Conservation (phyloP, 139 green algal genomes). For the Parachlorella kessleri region DNA sequence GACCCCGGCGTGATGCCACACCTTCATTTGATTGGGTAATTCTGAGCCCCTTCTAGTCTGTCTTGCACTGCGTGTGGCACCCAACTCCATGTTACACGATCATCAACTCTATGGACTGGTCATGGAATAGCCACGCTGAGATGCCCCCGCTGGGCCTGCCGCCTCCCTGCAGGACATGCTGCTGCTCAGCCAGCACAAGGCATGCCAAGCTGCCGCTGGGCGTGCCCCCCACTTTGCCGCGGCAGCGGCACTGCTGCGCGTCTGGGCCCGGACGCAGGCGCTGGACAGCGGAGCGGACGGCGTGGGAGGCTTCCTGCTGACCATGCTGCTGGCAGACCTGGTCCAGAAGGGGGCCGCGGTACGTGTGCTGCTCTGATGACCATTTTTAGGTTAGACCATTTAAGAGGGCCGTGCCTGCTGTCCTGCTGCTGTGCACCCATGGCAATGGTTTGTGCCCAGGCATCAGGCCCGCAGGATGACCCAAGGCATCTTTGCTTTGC, state of each 20-base stretch:
- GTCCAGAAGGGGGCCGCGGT: constrained; percentile 51
- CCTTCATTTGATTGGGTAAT: constrained; percentile 37
- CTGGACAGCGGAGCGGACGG: constrained; percentile 49
- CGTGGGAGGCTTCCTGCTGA: constrained; percentile 54
- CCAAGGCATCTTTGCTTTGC: too few relatives aligned
- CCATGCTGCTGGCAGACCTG: constrained; percentile 62
- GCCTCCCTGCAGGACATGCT: constrained; percentile 53
- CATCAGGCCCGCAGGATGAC: too few relatives aligned
- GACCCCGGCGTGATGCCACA: constrained; percentile 20
- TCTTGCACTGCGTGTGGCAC: too few relatives aligned
- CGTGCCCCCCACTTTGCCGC: constrained; percentile 42
- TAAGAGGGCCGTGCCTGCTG: too few relatives aligned
- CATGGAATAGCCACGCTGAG: background rate
- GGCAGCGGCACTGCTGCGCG: constrained; percentile 63
- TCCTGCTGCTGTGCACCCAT: too few relatives aligned
- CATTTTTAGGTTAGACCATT: too few relatives aligned
- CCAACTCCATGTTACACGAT: too few relatives aligned
- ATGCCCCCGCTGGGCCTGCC: too few relatives aligned
- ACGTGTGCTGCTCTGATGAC: too few relatives aligned
- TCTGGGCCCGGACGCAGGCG: constrained; percentile 66
- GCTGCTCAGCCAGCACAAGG: constrained; percentile 26
- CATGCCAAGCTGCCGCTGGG: constrained; percentile 33
- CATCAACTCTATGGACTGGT: too few relatives aligned
- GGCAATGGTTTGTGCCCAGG: too few relatives aligned
- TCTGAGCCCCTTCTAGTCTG: constrained; percentile 38